Evolutionary conservation across 371 early-diverging fungal species (phyloP).

Genomic region (Choanephora cucurbitarum): DNA sequence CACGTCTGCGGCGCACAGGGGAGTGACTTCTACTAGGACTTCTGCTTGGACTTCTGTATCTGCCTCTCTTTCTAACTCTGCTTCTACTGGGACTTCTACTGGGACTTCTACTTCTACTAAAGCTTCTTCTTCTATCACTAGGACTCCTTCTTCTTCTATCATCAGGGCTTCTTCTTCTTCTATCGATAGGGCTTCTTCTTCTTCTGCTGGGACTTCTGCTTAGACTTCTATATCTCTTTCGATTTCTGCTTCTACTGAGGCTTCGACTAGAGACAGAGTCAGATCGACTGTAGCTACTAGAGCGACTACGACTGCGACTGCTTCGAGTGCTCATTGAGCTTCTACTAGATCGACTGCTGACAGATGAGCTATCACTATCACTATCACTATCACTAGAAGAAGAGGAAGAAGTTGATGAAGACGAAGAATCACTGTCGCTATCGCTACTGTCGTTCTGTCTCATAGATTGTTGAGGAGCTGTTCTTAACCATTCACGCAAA

Average conservation of each 20-base stretch:
- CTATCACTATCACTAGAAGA: slow-evolving; percentile 20
- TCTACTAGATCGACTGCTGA: slow-evolving; percentile 12
- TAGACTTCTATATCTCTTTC: not conserved
- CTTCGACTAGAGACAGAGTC: not conserved
- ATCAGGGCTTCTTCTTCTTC: not conserved
- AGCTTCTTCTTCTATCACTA: slow-evolving; percentile 1
- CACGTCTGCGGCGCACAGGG: too few relatives aligned
- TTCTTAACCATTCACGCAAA: slow-evolving; percentile 81
- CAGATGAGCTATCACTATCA: slow-evolving; percentile 20
- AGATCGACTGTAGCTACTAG: slow-evolving; percentile 2
- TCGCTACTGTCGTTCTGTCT: slow-evolving; percentile 33
- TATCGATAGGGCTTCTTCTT: not conserved
- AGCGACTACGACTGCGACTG: not conserved
- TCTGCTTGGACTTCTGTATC: not conserved
- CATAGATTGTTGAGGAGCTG: slow-evolving; percentile 60
- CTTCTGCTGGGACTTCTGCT: slow-evolving; percentile 1
- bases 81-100: slow-evolving; percentile 1
- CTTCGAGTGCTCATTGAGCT: slow-evolving; percentile 22
- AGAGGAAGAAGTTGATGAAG: too few relatives aligned
- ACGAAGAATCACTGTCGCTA: not conserved
- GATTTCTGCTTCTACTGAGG: not conserved
- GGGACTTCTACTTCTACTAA: too few relatives aligned
- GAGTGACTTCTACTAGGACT: slow-evolving; percentile 1
- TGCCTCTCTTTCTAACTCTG: not conserved
- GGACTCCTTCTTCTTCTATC: too few relatives aligned